A percentile compares a stretch with the other conserved stretches of the same genome.
Conservation (phyloP, 208 protist genomes). For the Eutreptiella sp. region DNA sequence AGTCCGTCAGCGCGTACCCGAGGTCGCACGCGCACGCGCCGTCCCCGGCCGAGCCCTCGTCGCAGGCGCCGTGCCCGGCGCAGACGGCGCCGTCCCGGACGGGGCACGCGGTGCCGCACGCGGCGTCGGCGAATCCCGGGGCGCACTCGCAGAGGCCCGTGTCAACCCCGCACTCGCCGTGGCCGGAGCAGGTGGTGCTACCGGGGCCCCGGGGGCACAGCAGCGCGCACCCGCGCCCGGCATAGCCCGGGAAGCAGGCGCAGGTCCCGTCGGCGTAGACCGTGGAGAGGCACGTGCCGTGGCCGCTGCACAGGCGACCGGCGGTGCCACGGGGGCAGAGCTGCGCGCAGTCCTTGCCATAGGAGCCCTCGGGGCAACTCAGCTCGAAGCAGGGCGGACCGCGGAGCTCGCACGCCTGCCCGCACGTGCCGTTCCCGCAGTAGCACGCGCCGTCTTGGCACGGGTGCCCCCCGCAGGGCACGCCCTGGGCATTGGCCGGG, state of each 20-base stretch:
- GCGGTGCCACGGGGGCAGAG: neutral
- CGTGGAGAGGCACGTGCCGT: slow-evolving; percentile 15
- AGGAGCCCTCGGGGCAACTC: neutral
- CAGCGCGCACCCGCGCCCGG: slow-evolving; percentile 5
- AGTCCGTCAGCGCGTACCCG: slow-evolving; percentile 26
- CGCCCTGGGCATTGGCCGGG: neutral
- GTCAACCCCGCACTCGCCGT: too few species aligned
- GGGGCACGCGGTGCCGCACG: neutral
- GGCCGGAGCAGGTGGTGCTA: neutral
- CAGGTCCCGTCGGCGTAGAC: slow-evolving; percentile 36
- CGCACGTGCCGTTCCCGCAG: neutral
- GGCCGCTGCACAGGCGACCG: slow-evolving; percentile 9
- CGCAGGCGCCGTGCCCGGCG: neutral
- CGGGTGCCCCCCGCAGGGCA: neutral
- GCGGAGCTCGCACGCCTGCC: neutral
- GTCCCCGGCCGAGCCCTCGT: slow-evolving; percentile 10
- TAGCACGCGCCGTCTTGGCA: slow-evolving; percentile 2
- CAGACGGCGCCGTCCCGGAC: neutral
- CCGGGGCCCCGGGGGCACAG: neutral
- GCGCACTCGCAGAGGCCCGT: neutral
- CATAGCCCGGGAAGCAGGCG: slow-evolving; percentile 28
- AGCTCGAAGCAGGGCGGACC: neutral
- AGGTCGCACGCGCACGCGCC: slow-evolving; percentile 28
- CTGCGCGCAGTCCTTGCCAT: neutral
- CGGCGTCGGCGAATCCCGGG: neutral